Base-by-base conservation (phyloP, 2,329 filamentous ascomycete species). In the Rutstroemia sp. region DNA sequence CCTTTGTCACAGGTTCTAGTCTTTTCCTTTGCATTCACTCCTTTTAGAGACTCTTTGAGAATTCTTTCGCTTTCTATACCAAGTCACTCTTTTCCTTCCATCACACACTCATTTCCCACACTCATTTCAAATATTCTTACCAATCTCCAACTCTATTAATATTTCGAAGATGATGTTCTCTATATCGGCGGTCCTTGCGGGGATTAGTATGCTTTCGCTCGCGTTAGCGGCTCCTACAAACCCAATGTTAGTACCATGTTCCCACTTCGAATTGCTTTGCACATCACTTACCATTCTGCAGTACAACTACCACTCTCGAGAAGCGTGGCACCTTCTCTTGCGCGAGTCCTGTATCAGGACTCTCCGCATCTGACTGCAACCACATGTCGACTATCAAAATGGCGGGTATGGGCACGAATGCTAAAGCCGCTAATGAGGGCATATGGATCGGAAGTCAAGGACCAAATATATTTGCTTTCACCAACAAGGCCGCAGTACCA, bases 371-470 rank as follows among this genome's bases (percentile, higher is more conserved):
- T 10, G 49, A 59, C 46, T 59, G 58, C 38, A 45, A 54, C 6
- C 50, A 59, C 21, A 57, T 59, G 49, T 57, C 49, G 5, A 25
- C 21, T 14, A 57, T 59, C 46, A 46, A 46, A 23, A 57, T 59
- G 45, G 38, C 41, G 19, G 53, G 34, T 6, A 56, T 53, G 47
- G 58, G 58, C 18, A 48, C 41, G 14, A 59, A 59, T 14, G 37
- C 58, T 3, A 41, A 44, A 5, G 34, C 49, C 30, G 37, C 51
- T 18, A 57, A 54, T 19, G 46, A 46, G 4, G 50, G 38, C 21
- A 52, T 54, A 8, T 59, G 58, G 58, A 57, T 57, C 5, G 58
- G 58, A 30, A 54, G 2, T 8, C 54, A 57, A 30, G 58, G 58
- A 47, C 54, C 58, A 16, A 59, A 57, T 18, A 45, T 3, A 42